A percentile compares a stretch with the other conserved stretches of the same genome.
Evolutionary conservation across 2,329 filamentous ascomycete genomes (phyloP).

Genomic region (Colletotrichum ledebouriae): DNA sequence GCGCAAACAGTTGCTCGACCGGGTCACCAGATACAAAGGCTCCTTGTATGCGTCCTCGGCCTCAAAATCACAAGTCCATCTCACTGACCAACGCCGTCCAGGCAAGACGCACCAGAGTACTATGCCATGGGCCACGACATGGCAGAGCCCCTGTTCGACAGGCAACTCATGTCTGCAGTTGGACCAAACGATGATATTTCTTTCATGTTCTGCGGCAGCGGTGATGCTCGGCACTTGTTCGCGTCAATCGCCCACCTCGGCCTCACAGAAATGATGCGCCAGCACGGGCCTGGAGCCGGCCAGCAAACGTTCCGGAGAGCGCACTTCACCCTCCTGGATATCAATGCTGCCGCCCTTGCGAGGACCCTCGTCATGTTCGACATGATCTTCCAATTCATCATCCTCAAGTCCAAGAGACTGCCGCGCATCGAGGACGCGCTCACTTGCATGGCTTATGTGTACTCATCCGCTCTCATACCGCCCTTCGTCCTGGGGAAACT

Average conservation of each 20-base stretch:
- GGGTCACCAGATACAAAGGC: constrained; percentile 42
- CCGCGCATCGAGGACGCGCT: constrained; percentile 33
- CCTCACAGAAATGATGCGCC: neutral
- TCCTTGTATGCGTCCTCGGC: constrained; percentile 34
- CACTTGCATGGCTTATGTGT: constrained; percentile 44
- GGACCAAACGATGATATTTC: constrained; percentile 37
- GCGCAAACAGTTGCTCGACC: constrained; percentile 38
- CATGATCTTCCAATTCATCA: constrained; percentile 28
- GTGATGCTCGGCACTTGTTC: constrained; percentile 46
- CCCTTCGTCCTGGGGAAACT: constrained; percentile 42
- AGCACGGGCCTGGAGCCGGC: neutral
- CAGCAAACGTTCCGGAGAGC: constrained; percentile 27
- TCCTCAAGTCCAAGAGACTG: constrained; percentile 9
- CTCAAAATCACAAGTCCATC: neutral
- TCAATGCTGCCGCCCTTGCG: constrained; percentile 45
- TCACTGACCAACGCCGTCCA: constrained; percentile 9
- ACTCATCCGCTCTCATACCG: constrained; percentile 42
- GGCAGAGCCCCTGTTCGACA: constrained; percentile 39
- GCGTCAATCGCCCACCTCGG: constrained; percentile 35
- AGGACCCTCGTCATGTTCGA: constrained; percentile 45
- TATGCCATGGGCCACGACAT: constrained; percentile 44
- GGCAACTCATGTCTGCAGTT: neutral
- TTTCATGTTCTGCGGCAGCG: constrained; percentile 46
- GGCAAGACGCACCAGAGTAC: constrained; percentile 40
- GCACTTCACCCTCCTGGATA: constrained; percentile 46